phyloP scores from a whole-genome alignment of 164 flowering plant species.

The Magnolia kwangsiensis region DNA sequence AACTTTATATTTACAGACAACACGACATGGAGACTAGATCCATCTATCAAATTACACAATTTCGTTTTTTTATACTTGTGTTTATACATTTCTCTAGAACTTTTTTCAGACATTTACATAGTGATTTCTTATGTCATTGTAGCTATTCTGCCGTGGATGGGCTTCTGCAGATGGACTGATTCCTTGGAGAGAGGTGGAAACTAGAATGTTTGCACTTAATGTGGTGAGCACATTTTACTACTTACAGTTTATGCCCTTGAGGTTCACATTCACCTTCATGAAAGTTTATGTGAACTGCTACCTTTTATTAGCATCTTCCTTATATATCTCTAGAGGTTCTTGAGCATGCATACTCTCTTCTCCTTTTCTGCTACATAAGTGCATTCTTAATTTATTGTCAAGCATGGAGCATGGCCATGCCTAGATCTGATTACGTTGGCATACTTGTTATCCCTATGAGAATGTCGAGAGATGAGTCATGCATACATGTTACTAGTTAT shows the following conservation, averaged over 20 bases:
- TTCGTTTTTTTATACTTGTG: background rate
- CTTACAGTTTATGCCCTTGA: background rate
- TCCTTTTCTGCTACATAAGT: background rate
- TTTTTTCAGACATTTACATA: background rate
- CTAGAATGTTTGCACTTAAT: conserved; percentile 77
- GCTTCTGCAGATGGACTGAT: conserved; percentile 41
- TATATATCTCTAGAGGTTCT: background rate
- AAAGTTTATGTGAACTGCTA: background rate
- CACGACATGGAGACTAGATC: background rate
- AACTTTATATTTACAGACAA: background rate
- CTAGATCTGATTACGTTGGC: background rate
- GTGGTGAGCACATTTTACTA: conserved; percentile 39
- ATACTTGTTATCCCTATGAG: background rate
- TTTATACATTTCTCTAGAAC: background rate
- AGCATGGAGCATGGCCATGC: background rate
- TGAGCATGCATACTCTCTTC: background rate
- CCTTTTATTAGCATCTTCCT: background rate
- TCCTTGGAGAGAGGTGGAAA: conserved; percentile 88
- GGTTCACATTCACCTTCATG: conserved; percentile 3
- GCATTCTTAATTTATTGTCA: background rate
- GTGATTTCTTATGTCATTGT: conserved; percentile 15
- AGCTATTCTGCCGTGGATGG: conserved; percentile 77
- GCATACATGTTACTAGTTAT: background rate
- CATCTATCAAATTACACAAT: background rate
- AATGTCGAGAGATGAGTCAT: background rate